Percentiles rank a stretch among this genome's conserved stretches.
phyloP scores from a whole-genome alignment of 2,329 filamentous ascomycete genomes.

The Cordyceps javanica region DNA sequence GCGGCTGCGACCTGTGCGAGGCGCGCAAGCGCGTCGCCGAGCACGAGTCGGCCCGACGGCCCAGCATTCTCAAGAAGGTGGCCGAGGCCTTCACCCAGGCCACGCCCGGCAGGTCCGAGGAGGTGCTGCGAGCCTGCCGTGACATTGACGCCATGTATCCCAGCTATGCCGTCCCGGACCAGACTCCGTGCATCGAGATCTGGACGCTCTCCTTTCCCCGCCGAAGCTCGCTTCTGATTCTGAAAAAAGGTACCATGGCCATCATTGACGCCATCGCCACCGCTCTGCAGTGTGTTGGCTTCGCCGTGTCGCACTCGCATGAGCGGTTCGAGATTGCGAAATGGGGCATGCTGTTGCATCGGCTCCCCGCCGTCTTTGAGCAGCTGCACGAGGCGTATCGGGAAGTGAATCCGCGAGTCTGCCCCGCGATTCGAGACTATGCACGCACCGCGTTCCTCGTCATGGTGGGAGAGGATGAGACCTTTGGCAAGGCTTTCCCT shows the following conservation, averaged over 20 bases:
- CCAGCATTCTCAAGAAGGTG: not conserved
- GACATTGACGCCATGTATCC: conserved; percentile 28
- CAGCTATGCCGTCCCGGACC: not conserved
- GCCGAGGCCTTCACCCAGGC: not conserved
- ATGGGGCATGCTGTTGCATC: not conserved
- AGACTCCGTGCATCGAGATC: not conserved
- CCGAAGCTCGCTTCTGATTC: not conserved
- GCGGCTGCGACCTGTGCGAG: not conserved
- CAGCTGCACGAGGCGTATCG: not conserved
- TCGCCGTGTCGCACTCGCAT: no score
- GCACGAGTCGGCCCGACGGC: no score
- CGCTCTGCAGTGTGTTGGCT: not conserved
- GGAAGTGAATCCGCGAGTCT: not conserved
- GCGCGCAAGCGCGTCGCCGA: not conserved
- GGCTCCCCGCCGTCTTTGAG: not conserved
- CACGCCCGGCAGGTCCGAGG: no score
- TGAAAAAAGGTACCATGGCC: not conserved
- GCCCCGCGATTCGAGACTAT: not conserved
- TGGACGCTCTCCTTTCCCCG: not conserved
- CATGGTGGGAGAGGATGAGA: not conserved
- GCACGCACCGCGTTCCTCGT: not conserved
- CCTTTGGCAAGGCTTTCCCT: not conserved
- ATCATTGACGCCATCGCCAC: not conserved
- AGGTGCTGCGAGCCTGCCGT: conserved; percentile 42
- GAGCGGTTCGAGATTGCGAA: no score